phyloP scores from a whole-genome alignment of 768 basidiomycete species.

The Fomitopsis pulvina region DNA sequence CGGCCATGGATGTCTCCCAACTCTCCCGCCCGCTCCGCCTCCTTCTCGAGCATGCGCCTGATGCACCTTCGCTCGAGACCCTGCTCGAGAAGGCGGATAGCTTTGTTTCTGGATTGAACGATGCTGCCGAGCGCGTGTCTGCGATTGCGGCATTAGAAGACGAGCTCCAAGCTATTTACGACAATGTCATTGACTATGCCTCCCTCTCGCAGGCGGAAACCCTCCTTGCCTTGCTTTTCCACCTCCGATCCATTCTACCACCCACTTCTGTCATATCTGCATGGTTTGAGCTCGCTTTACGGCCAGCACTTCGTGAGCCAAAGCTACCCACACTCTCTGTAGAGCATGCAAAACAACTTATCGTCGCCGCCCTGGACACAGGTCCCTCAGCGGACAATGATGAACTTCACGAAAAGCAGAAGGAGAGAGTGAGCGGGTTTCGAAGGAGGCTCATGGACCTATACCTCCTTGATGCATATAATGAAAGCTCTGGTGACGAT shows the following conservation, averaged over 20 bases:
- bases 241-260: constrained; percentile 54
- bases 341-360: constrained; percentile 65
- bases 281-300: constrained; percentile 79
- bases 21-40: constrained; percentile 49
- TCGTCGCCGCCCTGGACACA: constrained; percentile 48
- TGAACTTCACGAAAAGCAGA: constrained; percentile 28
- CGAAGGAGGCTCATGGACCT: constrained; percentile 64
- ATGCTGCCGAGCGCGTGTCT: constrained; percentile 38
- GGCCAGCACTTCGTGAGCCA: constrained; percentile 73
- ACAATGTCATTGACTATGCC: constrained; percentile 58
- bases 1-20: constrained; percentile 30
- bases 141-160: constrained; percentile 47
- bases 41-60: constrained; percentile 46
- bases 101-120: constrained; percentile 45
- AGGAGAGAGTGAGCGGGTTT: constrained; percentile 57
- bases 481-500: constrained; percentile 69
- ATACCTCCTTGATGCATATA: constrained; percentile 71
- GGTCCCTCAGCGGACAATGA: constrained; percentile 1
- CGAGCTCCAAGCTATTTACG: constrained; percentile 57
- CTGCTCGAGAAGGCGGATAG: constrained; percentile 46
- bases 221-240: constrained; percentile 60
- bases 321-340: constrained; percentile 52
- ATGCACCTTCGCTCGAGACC: constrained; percentile 44
- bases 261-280: constrained; percentile 61
- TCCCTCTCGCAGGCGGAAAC: constrained; percentile 55